Evolutionary conservation across 768 basidiomycete species (phyloP).

Genomic region (Rhodotorula diobovata): DNA sequence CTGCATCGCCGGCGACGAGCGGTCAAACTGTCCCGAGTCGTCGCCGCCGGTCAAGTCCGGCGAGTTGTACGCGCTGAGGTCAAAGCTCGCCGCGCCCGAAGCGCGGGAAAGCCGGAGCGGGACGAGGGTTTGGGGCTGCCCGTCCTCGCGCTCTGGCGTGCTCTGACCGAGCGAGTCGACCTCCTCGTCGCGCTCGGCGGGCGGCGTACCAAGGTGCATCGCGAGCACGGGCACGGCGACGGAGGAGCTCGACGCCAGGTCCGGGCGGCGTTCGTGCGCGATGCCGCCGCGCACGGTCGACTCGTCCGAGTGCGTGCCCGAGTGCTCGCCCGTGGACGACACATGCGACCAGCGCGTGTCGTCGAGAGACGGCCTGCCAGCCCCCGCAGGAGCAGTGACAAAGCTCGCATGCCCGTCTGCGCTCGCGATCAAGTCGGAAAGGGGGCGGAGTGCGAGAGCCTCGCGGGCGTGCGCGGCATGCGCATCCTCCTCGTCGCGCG

Average conservation of each 20-base stretch:
- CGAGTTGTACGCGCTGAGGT: neutral
- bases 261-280: neutral
- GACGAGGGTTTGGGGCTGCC: neutral
- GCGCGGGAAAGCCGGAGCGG: neutral
- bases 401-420: neutral
- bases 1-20: neutral
- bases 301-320: neutral
- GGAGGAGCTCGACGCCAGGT: neutral
- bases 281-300: slow-evolving; percentile 12
- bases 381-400: neutral
- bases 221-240: neutral
- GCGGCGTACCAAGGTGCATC: neutral
- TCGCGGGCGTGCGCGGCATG: neutral
- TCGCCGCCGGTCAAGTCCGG: neutral
- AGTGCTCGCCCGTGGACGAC: neutral
- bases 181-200: neutral
- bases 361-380: too few relatives aligned
- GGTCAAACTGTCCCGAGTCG: neutral
- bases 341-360: neutral
- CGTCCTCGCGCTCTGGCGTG: neutral
- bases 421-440: neutral
- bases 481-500: neutral
- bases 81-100: neutral
- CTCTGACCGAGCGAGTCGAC: neutral
- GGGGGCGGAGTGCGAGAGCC: neutral